A percentile compares a stretch with the other conserved stretches of the same genome.
Evolutionary conservation across 2,329 filamentous ascomycete genomes (phyloP).

Genomic region (Botrytis byssoidea): DNA sequence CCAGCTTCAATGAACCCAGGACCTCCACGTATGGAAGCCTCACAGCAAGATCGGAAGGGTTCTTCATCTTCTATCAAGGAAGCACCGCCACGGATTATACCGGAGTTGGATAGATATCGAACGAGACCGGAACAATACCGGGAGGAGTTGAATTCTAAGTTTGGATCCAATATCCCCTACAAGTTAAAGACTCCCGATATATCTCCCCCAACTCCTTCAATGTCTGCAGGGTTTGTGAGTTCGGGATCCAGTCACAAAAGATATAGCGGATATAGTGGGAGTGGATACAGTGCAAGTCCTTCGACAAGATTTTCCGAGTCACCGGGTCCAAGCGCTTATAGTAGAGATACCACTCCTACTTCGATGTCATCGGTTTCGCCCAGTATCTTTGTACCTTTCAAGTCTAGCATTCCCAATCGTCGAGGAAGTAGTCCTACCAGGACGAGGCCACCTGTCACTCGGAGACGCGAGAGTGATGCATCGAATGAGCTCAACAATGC

Average conservation of each 20-base stretch:
- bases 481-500: constrained; percentile 50
- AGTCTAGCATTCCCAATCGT: constrained; percentile 43
- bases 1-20: neutral
- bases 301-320: constrained; percentile 76
- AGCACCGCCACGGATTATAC: constrained; percentile 45
- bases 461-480: constrained; percentile 56
- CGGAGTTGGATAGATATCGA: constrained; percentile 62
- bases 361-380: constrained; percentile 76
- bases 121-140: constrained; percentile 44
- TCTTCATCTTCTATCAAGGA: constrained; percentile 27
- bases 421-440: constrained; percentile 56
- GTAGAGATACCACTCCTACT: constrained; percentile 74
- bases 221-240: constrained; percentile 45
- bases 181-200: constrained; percentile 62
- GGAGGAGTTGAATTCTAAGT: constrained; percentile 34
- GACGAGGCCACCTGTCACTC: constrained; percentile 59
- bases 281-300: constrained; percentile 66
- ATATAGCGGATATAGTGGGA: constrained; percentile 39
- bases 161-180: constrained; percentile 50
- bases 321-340: constrained; percentile 66
- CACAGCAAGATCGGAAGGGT: constrained; percentile 40
- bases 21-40: constrained; percentile 22
- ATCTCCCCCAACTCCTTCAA: constrained; percentile 65
- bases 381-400: constrained; percentile 50
- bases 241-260: constrained; percentile 43